phyloP scores from a whole-genome alignment of 768 basidiomycete species.

The Fistulinella prunicolor region DNA sequence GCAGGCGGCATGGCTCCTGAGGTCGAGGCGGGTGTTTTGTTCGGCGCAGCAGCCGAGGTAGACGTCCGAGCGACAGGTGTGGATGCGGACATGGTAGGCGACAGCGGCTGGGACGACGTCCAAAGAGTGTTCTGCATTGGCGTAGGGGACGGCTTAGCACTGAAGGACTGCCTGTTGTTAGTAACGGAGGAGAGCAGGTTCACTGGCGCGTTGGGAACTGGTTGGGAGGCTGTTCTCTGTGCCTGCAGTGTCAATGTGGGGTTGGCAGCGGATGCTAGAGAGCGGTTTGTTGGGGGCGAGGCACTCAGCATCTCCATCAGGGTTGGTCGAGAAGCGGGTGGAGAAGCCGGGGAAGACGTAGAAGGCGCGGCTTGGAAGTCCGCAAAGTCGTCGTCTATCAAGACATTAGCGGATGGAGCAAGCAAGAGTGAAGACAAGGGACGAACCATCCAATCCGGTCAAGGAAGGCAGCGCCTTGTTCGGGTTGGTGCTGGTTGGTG shows the following conservation, averaged over 20 bases:
- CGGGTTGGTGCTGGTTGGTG: slow-evolving; percentile 15
- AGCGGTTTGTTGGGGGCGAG: slow-evolving; percentile 24
- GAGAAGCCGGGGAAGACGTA: slow-evolving; percentile 33
- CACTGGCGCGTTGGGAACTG: slow-evolving; percentile 22
- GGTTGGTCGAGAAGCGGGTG: slow-evolving; percentile 35
- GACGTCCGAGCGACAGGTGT: slow-evolving; percentile 14
- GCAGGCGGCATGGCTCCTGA: slow-evolving; percentile 23
- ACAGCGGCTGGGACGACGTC: slow-evolving; percentile 27
- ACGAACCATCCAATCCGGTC: slow-evolving; percentile 28
- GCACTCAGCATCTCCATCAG: slow-evolving; percentile 50
- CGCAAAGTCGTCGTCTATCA: slow-evolving; percentile 75
- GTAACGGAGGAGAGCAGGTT: slow-evolving; percentile 29
- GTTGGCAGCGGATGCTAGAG: slow-evolving; percentile 11
- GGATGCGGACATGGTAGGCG: slow-evolving; percentile 15
- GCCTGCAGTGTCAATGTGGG: slow-evolving; percentile 8
- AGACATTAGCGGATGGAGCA: slow-evolving; percentile 8
- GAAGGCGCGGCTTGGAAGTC: slow-evolving; percentile 79
- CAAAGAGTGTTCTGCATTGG: slow-evolving; percentile 22
- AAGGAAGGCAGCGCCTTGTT: slow-evolving; percentile 33
- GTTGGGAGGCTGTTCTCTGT: slow-evolving; percentile 19
- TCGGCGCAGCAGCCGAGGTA: slow-evolving; percentile 10
- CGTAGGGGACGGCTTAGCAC: slow-evolving; percentile 15
- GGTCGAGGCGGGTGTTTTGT: slow-evolving; percentile 16
- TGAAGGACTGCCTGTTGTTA: slow-evolving; percentile 20
- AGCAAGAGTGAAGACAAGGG: neutral